Conservation (phyloP, 345 rosid species). For the Chamaenerion angustifolium region DNA sequence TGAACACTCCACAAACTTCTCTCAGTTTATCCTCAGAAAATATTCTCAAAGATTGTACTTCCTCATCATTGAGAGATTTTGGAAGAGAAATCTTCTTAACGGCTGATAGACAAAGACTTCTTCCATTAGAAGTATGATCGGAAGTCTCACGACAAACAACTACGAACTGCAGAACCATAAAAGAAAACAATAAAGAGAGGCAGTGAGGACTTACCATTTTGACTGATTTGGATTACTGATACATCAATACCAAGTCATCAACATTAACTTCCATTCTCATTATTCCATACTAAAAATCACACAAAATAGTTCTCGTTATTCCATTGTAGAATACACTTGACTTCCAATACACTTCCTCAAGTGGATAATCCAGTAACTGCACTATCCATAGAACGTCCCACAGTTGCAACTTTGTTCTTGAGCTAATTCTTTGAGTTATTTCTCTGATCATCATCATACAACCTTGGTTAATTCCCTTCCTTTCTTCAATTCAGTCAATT, state of each 20-base stretch:
- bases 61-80: constrained; percentile 70
- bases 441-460: too few relatives aligned
- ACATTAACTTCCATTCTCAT: constrained; percentile 73
- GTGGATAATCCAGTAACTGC: too few relatives aligned
- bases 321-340: too few relatives aligned
- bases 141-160: neutral
- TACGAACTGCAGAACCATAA: neutral
- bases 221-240: constrained; percentile 45
- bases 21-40: constrained; percentile 82
- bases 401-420: too few relatives aligned
- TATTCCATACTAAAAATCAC: constrained; percentile 51
- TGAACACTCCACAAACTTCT: constrained; percentile 95
- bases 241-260: constrained; percentile 71
- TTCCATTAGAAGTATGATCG: constrained; percentile 4
- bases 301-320: constrained; percentile 7
- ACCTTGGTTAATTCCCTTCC: too few relatives aligned
- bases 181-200: neutral
- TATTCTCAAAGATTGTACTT: constrained; percentile 78
- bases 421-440: too few relatives aligned
- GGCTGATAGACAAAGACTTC: constrained; percentile 20
- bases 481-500: too few relatives aligned
- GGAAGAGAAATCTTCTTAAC: constrained; percentile 73
- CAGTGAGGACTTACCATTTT: constrained; percentile 26
- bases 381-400: too few relatives aligned
- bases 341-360: too few relatives aligned